phyloP scores from a whole-genome alignment of 1,139 yeast genomes.

The Blastobotrys raffinosifermentans region DNA sequence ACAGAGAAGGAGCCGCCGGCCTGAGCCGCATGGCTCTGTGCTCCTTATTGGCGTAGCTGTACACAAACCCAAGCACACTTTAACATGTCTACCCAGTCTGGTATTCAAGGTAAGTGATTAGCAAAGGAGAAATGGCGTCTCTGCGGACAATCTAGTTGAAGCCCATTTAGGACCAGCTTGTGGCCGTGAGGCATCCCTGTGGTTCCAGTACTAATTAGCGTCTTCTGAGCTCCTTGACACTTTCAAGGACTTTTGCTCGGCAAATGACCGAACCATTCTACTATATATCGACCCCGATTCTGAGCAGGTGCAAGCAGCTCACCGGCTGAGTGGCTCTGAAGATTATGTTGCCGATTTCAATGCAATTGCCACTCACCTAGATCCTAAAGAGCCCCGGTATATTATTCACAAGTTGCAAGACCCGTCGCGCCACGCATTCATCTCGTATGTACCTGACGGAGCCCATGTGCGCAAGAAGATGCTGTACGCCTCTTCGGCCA shows the following conservation, averaged over 20 bases:
- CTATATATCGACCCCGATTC: conserved; percentile 30
- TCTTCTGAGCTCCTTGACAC: conserved; percentile 43
- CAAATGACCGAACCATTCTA: conserved; percentile 29
- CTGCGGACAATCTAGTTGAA: too few species aligned
- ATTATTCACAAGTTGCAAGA: conserved; percentile 44
- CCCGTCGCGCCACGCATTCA: conserved; percentile 43
- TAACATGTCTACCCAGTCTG: conserved; percentile 65
- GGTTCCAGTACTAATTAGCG: conserved; percentile 42
- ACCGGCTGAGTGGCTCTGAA: background rate
- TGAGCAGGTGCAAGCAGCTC: background rate
- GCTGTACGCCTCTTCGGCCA: conserved; percentile 90
- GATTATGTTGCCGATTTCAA: conserved; percentile 38
- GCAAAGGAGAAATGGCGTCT: too few species aligned
- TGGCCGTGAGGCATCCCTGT: too few species aligned
- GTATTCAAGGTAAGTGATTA: conserved; percentile 41
- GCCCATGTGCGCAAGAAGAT: conserved; percentile 82
- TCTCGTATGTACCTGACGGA: conserved; percentile 80
- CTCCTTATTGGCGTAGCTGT: too few species aligned
- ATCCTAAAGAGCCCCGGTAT: conserved; percentile 54
- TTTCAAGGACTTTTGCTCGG: conserved; percentile 35
- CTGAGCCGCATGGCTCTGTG: too few species aligned
- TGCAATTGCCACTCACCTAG: conserved; percentile 34
- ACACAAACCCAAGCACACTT: too few species aligned
- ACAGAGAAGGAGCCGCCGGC: too few species aligned
- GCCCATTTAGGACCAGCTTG: too few species aligned